Conservation (phyloP, 2,329 filamentous ascomycete species). For the Fusarium proliferatum region DNA sequence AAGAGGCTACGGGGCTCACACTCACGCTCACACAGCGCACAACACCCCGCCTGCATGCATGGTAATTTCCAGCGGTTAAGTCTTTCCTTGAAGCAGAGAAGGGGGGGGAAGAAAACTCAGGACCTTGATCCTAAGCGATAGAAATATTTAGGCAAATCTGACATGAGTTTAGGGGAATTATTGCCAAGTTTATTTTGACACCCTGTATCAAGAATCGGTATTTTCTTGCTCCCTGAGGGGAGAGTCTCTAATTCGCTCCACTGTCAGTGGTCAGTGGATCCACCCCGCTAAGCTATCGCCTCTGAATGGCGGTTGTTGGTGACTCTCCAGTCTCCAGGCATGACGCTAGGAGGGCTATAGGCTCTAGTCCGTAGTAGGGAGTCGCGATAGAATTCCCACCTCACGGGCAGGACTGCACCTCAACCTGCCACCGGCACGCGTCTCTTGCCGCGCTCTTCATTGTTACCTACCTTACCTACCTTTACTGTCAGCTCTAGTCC, state of each 20-base stretch:
- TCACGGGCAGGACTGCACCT: slow-evolving; percentile 37
- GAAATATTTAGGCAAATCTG: too few relatives aligned
- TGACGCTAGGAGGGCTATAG: slow-evolving; percentile 44
- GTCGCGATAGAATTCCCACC: slow-evolving; percentile 47
- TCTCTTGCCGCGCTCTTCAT: slow-evolving; percentile 41
- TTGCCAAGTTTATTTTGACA: too few relatives aligned
- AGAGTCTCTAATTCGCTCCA: slow-evolving; percentile 27
- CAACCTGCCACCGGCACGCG: slow-evolving; percentile 46
- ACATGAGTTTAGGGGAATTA: too few relatives aligned
- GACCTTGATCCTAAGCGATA: too few relatives aligned
- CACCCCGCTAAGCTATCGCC: slow-evolving; percentile 17
- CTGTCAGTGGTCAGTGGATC: slow-evolving; percentile 18
- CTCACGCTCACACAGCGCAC: not conserved
- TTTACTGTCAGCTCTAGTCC: slow-evolving; percentile 3
- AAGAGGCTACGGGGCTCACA: slow-evolving; percentile 21
- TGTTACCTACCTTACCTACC: not conserved
- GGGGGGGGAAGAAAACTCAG: too few relatives aligned
- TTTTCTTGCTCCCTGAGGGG: too few relatives aligned
- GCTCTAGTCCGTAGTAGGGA: slow-evolving; percentile 26
- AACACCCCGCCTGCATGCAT: slow-evolving; percentile 23
- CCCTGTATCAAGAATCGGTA: too few relatives aligned
- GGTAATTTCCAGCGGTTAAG: slow-evolving; percentile 11
- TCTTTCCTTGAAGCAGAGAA: not conserved
- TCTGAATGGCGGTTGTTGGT: slow-evolving; percentile 36
- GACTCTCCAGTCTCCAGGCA: slow-evolving; percentile 38